Conservation (phyloP, 805 yeast genomes). For the Saccharomycopsis sp. region DNA sequence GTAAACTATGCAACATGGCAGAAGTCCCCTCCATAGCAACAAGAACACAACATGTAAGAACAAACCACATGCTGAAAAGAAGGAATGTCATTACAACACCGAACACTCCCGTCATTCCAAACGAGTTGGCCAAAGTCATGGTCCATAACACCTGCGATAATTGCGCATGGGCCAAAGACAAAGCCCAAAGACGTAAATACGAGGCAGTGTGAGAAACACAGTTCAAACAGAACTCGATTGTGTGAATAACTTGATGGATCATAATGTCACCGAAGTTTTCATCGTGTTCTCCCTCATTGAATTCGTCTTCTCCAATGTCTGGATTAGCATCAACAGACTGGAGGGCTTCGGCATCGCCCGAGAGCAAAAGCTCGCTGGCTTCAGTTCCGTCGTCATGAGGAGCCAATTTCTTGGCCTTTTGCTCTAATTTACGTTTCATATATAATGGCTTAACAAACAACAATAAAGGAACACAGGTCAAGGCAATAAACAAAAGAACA, state of each 20-base stretch:
- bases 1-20: constrained; percentile 73
- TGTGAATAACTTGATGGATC: constrained; percentile 75
- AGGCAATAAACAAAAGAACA: constrained; percentile 49
- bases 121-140: constrained; percentile 64
- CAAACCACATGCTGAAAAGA: constrained; percentile 71
- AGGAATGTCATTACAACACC: constrained; percentile 45
- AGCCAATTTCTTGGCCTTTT: constrained; percentile 23
- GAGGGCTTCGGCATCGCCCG: constrained; percentile 21
- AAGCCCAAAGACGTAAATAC: constrained; percentile 71
- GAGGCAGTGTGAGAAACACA: constrained; percentile 80
- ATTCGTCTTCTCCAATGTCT: constrained; percentile 13
- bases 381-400: constrained; percentile 21
- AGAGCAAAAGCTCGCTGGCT: constrained; percentile 4
- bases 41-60: constrained; percentile 58
- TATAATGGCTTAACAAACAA: constrained; percentile 58
- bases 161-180: constrained; percentile 76
- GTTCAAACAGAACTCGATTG: constrained; percentile 73
- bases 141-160: constrained; percentile 68
- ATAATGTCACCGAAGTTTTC: constrained; percentile 57
- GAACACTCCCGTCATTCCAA: constrained; percentile 37
- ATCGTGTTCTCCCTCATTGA: constrained; percentile 38
- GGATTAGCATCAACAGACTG: constrained; percentile 7
- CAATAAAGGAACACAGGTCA: constrained; percentile 71
- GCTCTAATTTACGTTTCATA: constrained; percentile 30
- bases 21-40: constrained; percentile 80